Evolutionary conservation across 257 asterid species (phyloP).

Genomic region (Rehmannia glutinosa): DNA sequence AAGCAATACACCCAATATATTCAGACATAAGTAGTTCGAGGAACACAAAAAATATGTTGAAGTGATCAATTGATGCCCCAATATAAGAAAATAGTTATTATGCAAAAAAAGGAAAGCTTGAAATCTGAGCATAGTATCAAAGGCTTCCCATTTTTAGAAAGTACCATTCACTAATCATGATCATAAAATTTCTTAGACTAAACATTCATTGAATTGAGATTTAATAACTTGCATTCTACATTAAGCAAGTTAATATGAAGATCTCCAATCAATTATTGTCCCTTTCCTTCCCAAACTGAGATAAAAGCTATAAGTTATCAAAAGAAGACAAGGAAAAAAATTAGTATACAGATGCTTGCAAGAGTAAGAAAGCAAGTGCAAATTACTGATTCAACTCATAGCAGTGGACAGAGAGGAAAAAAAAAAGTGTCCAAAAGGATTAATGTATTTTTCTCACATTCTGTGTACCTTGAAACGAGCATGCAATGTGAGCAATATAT

Average conservation of each 20-base stretch:
- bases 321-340: not conserved
- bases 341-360: not conserved
- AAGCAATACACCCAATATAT: too few species aligned
- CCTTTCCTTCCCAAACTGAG: not conserved
- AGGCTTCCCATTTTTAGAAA: too few species aligned
- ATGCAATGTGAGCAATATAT: constrained; percentile 86
- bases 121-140: too few species aligned
- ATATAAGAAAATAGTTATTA: too few species aligned
- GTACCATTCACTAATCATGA: not conserved
- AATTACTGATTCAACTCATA: not conserved
- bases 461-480: constrained; percentile 94
- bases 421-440: not conserved
- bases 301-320: not conserved
- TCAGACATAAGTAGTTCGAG: too few species aligned
- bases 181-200: not conserved
- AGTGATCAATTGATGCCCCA: too few species aligned
- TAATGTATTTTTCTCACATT: not conserved
- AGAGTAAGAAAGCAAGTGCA: constrained; percentile 9
- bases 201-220: not conserved
- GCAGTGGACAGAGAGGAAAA: not conserved
- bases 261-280: not conserved
- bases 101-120: too few species aligned
- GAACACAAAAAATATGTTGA: too few species aligned
- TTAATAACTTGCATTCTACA: not conserved
- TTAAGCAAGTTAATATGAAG: not conserved